Evolutionary conservation across 441 rosid genomes (phyloP).

Genomic region (Melastoma candidum): DNA sequence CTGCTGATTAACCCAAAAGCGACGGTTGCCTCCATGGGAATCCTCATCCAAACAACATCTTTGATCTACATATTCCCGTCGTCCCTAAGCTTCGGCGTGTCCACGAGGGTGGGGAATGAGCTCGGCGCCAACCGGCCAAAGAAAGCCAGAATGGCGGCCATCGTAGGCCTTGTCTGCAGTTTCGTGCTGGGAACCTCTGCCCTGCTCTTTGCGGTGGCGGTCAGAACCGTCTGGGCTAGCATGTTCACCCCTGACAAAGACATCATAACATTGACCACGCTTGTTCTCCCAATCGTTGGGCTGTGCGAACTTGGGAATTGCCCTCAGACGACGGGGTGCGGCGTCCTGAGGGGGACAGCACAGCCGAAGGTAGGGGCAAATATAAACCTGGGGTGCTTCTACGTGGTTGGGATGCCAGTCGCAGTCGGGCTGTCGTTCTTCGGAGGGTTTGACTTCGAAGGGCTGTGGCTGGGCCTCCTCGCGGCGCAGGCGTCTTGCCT

Average conservation of each 20-base stretch:
- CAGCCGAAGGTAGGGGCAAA: conserved; percentile 76
- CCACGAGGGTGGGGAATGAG: conserved; percentile 84
- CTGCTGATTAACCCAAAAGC: conserved; percentile 50
- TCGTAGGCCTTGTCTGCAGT: conserved; percentile 53
- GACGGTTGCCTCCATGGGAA: conserved; percentile 88
- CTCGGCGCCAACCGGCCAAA: conserved; percentile 68
- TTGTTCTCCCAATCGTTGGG: conserved; percentile 70
- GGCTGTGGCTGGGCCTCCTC: conserved; percentile 80
- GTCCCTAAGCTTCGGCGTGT: conserved; percentile 79
- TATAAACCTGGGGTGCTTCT: conserved; percentile 72
- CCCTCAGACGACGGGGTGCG: conserved; percentile 91
- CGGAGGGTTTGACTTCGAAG: conserved; percentile 50
- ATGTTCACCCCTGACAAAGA: conserved; percentile 65
- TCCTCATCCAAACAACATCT: conserved; percentile 81
- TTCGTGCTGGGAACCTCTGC: conserved; percentile 59
- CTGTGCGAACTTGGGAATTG: conserved; percentile 92
- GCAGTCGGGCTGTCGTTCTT: conserved; percentile 61
- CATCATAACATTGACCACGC: conserved; percentile 48
- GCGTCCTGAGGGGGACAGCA: conserved; percentile 78
- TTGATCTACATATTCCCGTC: conserved; percentile 84
- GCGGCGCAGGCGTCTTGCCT: conserved; percentile 78
- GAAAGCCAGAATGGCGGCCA: conserved; percentile 58
- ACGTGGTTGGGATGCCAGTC: conserved; percentile 76
- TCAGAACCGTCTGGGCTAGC: conserved; percentile 64
- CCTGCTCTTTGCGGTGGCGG: conserved; percentile 34